Evolutionary conservation across 805 yeast species (phyloP).

Genomic region (Sungouiozyma intestinalis): DNA sequence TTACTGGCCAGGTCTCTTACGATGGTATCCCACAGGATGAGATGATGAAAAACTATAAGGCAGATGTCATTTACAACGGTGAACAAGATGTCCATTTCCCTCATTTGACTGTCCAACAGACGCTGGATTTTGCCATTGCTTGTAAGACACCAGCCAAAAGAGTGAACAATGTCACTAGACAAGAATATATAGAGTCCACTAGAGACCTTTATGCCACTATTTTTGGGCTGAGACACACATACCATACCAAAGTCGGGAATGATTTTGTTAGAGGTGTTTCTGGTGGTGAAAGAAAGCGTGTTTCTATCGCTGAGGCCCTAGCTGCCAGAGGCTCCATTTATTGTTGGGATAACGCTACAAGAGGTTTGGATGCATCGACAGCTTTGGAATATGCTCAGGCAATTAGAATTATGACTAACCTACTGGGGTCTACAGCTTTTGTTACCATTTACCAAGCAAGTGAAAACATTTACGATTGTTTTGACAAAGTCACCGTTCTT

Average conservation of each 20-base stretch:
- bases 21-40: slow-evolving; percentile 52
- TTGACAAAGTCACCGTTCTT: slow-evolving; percentile 44
- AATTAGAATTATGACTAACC: slow-evolving; percentile 43
- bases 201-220: slow-evolving; percentile 31
- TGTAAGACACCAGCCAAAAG: slow-evolving; percentile 54
- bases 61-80: slow-evolving; percentile 48
- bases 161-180: slow-evolving; percentile 36
- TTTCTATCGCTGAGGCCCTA: slow-evolving; percentile 60
- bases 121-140: slow-evolving; percentile 59
- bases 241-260: slow-evolving; percentile 48
- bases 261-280: slow-evolving; percentile 47
- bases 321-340: slow-evolving; percentile 40
- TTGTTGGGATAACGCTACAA: slow-evolving; percentile 54
- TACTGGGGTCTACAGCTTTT: slow-evolving; percentile 41
- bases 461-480: slow-evolving; percentile 42
- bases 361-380: slow-evolving; percentile 56
- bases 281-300: slow-evolving; percentile 72
- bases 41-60: slow-evolving; percentile 47
- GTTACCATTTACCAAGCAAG: slow-evolving; percentile 54
- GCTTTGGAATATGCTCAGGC: slow-evolving; percentile 59
- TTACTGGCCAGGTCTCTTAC: slow-evolving; percentile 47
- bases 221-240: slow-evolving; percentile 47
- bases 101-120: slow-evolving; percentile 62
- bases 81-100: slow-evolving; percentile 70
- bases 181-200: slow-evolving; percentile 37